Percentiles rank a stretch among this genome's conserved stretches.
Conservation (phyloP, 108 stramenopile species). For the Cyclotella kingstonii region DNA sequence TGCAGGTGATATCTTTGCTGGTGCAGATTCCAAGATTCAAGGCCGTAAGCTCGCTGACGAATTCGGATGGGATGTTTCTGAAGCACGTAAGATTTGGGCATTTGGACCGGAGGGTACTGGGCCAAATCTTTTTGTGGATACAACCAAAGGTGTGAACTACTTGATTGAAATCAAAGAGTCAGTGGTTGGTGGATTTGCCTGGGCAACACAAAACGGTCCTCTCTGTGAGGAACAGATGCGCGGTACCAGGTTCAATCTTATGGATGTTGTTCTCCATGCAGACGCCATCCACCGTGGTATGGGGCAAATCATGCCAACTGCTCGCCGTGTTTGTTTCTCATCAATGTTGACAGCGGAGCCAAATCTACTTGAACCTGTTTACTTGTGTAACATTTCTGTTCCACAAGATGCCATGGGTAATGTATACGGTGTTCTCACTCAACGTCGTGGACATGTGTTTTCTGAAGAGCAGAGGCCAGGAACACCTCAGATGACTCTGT, state of each 20-base stretch:
- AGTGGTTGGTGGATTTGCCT: slow-evolving; percentile 98
- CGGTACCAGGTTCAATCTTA: slow-evolving; percentile 94
- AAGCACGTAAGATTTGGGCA: slow-evolving; percentile 99
- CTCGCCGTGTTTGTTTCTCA: slow-evolving; percentile 98
- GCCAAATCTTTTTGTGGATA: slow-evolving; percentile 97
- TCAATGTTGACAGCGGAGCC: slow-evolving; percentile 92
- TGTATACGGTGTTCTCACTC: slow-evolving; percentile 98
- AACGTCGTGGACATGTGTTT: slow-evolving; percentile 98
- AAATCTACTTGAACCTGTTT: slow-evolving; percentile 96
- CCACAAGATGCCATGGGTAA: slow-evolving; percentile 99
- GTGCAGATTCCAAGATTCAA: slow-evolving; percentile 90
- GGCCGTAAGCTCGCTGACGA: slow-evolving; percentile 95
- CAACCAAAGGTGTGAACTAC: slow-evolving; percentile 99
- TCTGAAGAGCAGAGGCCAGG: slow-evolving; percentile 97
- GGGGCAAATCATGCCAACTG: slow-evolving; percentile 99
- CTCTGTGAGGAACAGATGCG: slow-evolving; percentile 99
- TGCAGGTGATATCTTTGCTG: slow-evolving; percentile 88
- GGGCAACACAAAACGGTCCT: slow-evolving; percentile 97
- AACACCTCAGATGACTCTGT: slow-evolving; percentile 96
- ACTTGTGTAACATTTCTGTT: slow-evolving; percentile 97
- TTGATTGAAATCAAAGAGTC: slow-evolving; percentile 99
- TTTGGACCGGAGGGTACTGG: slow-evolving; percentile 99
- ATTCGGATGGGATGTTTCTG: slow-evolving; percentile 96
- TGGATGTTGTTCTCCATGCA: slow-evolving; percentile 99
- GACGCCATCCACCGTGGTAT: slow-evolving; percentile 99